Percentiles rank a stretch among this genome's conserved stretches.
These are phyloP conservation scores for Eimeria sp. DNA, from an alignment of 169 alveolate species.

Conservation along the genomic window DNA sequence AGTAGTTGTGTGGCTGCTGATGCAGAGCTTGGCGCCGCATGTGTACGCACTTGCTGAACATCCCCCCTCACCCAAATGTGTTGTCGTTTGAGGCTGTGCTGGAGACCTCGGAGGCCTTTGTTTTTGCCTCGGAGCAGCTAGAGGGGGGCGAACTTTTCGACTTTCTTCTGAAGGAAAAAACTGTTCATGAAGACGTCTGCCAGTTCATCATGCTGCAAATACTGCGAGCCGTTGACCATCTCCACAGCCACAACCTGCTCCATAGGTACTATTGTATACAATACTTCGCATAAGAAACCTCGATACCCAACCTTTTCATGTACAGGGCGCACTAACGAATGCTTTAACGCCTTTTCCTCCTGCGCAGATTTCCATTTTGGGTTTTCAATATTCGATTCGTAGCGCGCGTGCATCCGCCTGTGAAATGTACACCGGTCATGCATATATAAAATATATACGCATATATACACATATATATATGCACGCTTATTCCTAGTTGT, in stretches of 20 bases:
- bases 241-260: slow-evolving; percentile 89
- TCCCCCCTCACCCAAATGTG: slow-evolving; percentile 91
- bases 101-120: slow-evolving; percentile 92
- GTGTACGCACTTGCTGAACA: slow-evolving; percentile 90
- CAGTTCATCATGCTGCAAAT: slow-evolving; percentile 93
- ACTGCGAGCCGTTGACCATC: slow-evolving; percentile 90
- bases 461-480: not conserved
- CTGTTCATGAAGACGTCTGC: slow-evolving; percentile 94
- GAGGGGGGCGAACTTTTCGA: slow-evolving; percentile 95
- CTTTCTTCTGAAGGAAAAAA: slow-evolving; percentile 92
- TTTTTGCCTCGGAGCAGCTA: slow-evolving; percentile 92
- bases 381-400: too few species aligned
- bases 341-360: too few species aligned
- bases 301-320: too few species aligned
- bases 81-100: slow-evolving; percentile 92
- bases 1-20: not conserved
- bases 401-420: too few species aligned
- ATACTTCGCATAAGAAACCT: not conserved
- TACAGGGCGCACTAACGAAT: too few species aligned
- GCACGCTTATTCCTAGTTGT: too few species aligned
- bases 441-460: too few species aligned
- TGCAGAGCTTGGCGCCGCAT: slow-evolving; percentile 89
- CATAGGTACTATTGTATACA: slow-evolving; percentile 79
- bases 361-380: too few species aligned
- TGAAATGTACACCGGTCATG: too few species aligned